phyloP scores from a whole-genome alignment of 257 asterid species.

The Prunella vulgaris region DNA sequence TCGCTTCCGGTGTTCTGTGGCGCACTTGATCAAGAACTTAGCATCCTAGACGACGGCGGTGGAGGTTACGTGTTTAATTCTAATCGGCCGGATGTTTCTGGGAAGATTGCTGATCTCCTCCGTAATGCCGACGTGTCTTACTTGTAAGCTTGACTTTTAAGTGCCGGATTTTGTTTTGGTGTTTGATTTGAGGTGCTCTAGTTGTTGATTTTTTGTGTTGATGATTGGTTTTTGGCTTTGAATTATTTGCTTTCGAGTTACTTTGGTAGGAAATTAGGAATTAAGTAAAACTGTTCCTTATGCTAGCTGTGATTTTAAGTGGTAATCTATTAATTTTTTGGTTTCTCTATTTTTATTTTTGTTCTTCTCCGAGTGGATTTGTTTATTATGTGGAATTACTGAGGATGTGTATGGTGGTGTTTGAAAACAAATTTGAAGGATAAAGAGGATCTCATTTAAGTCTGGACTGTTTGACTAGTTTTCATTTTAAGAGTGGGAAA shows the following conservation, averaged over 20 bases:
- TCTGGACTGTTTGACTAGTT: background rate
- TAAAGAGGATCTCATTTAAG: background rate
- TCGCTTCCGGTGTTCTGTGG: slow-evolving; percentile 95
- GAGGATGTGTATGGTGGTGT: background rate
- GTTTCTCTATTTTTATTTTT: background rate
- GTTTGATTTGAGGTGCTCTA: slow-evolving; percentile 22
- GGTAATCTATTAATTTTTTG: background rate
- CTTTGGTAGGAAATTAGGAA: background rate
- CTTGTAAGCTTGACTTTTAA: slow-evolving; percentile 58
- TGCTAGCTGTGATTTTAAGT: slow-evolving; percentile 18
- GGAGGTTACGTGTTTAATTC: slow-evolving; percentile 42
- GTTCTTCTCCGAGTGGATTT: background rate
- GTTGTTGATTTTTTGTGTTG: slow-evolving; percentile 8
- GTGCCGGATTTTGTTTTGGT: slow-evolving; percentile 16
- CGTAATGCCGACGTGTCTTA: slow-evolving; percentile 74
- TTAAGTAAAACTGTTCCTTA: background rate
- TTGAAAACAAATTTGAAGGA: background rate
- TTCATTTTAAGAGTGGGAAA: background rate
- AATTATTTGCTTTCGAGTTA: slow-evolving; percentile 12
- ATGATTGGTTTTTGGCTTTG: slow-evolving; percentile 3
- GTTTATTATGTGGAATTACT: background rate
- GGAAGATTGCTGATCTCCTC: slow-evolving; percentile 76
- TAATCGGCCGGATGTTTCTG: slow-evolving; percentile 49
- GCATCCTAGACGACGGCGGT: slow-evolving; percentile 47
- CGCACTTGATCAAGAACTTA: slow-evolving; percentile 70